Conservation (phyloP, 2,329 filamentous ascomycete species). For the Phoma sp. region DNA sequence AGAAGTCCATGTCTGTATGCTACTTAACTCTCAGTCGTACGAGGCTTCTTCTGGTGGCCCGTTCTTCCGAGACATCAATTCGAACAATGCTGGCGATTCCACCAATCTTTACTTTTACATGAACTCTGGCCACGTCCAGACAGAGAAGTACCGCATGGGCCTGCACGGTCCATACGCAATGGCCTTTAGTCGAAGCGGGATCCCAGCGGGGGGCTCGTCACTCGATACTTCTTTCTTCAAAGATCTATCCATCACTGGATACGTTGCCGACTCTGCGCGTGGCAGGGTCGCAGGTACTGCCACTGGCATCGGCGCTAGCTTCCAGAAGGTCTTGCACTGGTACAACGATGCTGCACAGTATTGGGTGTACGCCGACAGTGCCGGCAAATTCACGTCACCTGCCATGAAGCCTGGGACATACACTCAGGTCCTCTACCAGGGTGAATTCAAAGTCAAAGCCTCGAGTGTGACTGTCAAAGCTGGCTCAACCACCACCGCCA, state of each 20-base stretch:
- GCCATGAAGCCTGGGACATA: conserved; percentile 72
- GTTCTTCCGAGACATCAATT: conserved; percentile 67
- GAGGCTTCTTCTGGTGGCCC: conserved; percentile 70
- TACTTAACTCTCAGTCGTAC: conserved; percentile 61
- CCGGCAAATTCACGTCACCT: conserved; percentile 66
- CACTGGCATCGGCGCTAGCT: conserved; percentile 59
- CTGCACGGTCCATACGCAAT: conserved; percentile 71
- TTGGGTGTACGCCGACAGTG: conserved; percentile 64
- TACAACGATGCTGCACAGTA: conserved; percentile 68
- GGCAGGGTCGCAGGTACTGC: conserved; percentile 67
- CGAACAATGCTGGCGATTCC: conserved; percentile 65
- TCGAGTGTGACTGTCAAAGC: conserved; percentile 55
- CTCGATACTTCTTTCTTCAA: conserved; percentile 66
- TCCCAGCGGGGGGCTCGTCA: conserved; percentile 52
- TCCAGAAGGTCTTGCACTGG: conserved; percentile 69
- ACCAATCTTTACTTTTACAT: conserved; percentile 71
- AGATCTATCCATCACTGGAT: conserved; percentile 63
- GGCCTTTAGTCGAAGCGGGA: conserved; percentile 63
- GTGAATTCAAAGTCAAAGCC: conserved; percentile 62
- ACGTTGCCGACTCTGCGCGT: conserved; percentile 61
- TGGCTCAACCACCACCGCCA: conserved; percentile 55
- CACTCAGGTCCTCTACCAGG: conserved; percentile 70
- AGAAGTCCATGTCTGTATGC: conserved; percentile 65
- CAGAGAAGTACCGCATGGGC: conserved; percentile 66
- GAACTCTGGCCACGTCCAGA: conserved; percentile 66